Evolutionary conservation across 768 basidiomycete genomes (phyloP).

Genomic region (Rhodotorula taiwanensis): DNA sequence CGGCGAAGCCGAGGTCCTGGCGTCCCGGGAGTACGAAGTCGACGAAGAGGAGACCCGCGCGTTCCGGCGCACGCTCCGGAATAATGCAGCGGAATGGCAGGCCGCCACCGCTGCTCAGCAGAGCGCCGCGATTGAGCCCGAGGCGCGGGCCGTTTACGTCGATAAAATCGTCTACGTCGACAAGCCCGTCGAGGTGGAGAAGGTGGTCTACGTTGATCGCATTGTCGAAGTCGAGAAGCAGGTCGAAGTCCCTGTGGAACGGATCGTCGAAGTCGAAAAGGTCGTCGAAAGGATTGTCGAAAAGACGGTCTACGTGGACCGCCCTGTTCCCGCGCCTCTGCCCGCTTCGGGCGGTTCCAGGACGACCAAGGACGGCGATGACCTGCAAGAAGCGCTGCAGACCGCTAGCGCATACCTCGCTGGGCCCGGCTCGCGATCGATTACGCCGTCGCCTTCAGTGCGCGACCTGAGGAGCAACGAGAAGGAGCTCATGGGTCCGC

Average conservation of each 20-base stretch:
- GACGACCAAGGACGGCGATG: slow-evolving; percentile 3
- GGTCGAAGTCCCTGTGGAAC: slow-evolving; percentile 37
- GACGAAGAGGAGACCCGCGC: slow-evolving; percentile 4
- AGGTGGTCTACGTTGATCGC: slow-evolving; percentile 29
- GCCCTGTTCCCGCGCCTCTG: slow-evolving; percentile 34
- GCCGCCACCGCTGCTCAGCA: no score
- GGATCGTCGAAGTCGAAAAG: slow-evolving; percentile 43
- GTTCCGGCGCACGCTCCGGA: slow-evolving; percentile 18
- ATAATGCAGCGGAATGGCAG: no score
- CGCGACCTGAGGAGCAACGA: slow-evolving; percentile 14
- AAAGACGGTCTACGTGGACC: slow-evolving; percentile 43
- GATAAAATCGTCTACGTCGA: slow-evolving; percentile 38
- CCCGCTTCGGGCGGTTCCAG: neutral
- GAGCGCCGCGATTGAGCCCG: slow-evolving; percentile 6
- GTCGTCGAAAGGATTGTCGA: slow-evolving; percentile 44
- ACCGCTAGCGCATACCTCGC: slow-evolving; percentile 22
- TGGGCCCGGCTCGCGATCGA: neutral
- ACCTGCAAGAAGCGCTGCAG: slow-evolving; percentile 23
- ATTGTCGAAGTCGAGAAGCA: slow-evolving; percentile 38
- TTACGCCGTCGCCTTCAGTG: neutral
- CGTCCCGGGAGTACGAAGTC: neutral
- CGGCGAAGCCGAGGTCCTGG: slow-evolving; percentile 13
- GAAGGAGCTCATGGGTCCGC: slow-evolving; percentile 19
- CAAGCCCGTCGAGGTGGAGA: slow-evolving; percentile 8
- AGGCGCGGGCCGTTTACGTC: slow-evolving; percentile 40